Evolutionary conservation across 305 asterid species (phyloP).

Genomic region (Ajuga reptans): DNA sequence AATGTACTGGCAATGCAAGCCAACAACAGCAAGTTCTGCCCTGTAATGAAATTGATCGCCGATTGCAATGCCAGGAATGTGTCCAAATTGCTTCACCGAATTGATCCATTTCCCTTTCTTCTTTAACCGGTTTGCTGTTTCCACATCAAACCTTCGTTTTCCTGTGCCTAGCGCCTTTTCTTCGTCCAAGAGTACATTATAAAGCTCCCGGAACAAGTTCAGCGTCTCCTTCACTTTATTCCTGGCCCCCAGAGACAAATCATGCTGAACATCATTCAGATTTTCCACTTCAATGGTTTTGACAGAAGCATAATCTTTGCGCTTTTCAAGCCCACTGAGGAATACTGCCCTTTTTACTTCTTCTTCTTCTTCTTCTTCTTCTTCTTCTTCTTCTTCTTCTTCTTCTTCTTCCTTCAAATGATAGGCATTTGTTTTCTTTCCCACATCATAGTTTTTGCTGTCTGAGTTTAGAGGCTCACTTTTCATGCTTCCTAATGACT

Average conservation of each 20-base stretch:
- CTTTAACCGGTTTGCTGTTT: slow-evolving; percentile 27
- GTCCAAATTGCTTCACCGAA: slow-evolving; percentile 33
- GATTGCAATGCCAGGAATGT: slow-evolving; percentile 52
- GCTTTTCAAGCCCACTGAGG: neutral
- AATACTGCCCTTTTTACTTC: neutral
- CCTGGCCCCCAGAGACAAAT: neutral
- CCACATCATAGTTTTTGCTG: neutral
- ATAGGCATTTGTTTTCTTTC: neutral
- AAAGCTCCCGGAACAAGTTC: slow-evolving; percentile 34
- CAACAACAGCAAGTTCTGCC: slow-evolving; percentile 56
- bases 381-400: too few species aligned
- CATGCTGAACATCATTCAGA: neutral
- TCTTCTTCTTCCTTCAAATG: neutral
- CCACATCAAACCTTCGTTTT: neutral
- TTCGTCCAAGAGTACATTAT: slow-evolving; percentile 38
- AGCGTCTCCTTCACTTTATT: slow-evolving; percentile 42
- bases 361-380: neutral
- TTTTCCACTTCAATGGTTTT: neutral
- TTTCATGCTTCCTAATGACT: neutral
- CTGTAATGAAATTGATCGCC: slow-evolving; percentile 53
- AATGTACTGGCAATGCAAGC: slow-evolving; percentile 42
- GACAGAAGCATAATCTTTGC: neutral
- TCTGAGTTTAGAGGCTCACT: neutral
- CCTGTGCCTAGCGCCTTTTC: slow-evolving; percentile 20
- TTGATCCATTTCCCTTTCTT: slow-evolving; percentile 26